phyloP scores from a whole-genome alignment of 345 rosid genomes.

The Luvunga scandens region DNA sequence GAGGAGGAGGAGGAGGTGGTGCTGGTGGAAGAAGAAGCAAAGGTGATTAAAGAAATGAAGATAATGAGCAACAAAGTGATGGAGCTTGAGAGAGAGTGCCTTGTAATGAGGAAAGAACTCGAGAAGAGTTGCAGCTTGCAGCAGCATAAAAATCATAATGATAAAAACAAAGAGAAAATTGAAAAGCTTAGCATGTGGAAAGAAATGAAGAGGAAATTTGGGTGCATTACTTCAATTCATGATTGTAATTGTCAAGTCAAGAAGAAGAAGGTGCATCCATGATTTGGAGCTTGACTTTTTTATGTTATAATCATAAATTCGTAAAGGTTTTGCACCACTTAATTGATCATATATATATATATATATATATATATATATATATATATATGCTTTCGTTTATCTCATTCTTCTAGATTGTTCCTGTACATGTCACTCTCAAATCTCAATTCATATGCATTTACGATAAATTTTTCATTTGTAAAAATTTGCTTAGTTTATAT shows the following conservation, averaged over 20 bases:
- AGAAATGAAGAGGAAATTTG: constrained; percentile 84
- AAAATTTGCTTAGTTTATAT: no score
- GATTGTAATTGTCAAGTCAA: constrained; percentile 51
- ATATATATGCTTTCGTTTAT: no score
- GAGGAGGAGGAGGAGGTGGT: constrained; percentile 20
- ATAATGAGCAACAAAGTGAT: constrained; percentile 61
- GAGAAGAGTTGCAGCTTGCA: constrained; percentile 25
- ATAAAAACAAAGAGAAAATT: constrained; percentile 23
- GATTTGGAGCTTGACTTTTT: neutral
- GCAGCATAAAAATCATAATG: neutral
- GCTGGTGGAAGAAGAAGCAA: constrained; percentile 23
- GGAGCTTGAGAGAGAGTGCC: constrained; percentile 54
- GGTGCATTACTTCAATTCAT: constrained; percentile 52
- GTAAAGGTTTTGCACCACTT: no score
- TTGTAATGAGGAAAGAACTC: constrained; percentile 51
- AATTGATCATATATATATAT: no score
- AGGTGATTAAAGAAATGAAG: constrained; percentile 42
- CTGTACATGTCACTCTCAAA: no score
- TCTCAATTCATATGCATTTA: no score
- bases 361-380: no score
- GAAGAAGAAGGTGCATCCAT: constrained; percentile 60
- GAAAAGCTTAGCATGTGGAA: constrained; percentile 61
- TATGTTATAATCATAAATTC: no score
- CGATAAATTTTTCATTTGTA: no score
- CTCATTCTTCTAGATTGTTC: no score